Percentiles rank a stretch among this genome's conserved stretches.
Conservation (phyloP, 345 rosid species). For the Salix purpurea region DNA sequence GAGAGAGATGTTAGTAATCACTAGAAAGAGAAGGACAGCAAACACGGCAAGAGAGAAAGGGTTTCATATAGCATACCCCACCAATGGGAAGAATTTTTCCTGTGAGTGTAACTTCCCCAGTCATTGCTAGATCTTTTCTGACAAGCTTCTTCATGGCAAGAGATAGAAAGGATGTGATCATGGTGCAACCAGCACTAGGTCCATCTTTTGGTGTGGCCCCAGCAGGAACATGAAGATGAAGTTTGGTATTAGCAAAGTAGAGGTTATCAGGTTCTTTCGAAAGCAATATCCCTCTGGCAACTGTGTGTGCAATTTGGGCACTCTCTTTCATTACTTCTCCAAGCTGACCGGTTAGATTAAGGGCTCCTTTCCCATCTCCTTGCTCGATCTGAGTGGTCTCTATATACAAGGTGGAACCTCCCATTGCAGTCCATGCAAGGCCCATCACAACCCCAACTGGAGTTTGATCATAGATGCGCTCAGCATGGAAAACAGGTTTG, state of each 20-base stretch:
- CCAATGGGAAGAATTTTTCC: constrained; percentile 97
- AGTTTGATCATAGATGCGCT: constrained; percentile 78
- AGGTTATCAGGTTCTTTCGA: constrained; percentile 64
- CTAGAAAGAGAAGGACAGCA: not conserved
- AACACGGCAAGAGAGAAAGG: not conserved
- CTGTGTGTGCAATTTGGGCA: constrained; percentile 89
- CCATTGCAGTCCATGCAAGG: constrained; percentile 99
- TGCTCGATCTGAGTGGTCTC: constrained; percentile 83
- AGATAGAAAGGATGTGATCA: constrained; percentile 96
- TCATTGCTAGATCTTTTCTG: constrained; percentile 87
- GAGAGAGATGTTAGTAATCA: not conserved
- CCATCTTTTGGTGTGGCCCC: constrained; percentile 99
- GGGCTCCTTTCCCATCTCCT: constrained; percentile 89
- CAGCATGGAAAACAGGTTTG: constrained; percentile 94
- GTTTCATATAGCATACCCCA: constrained; percentile 59
- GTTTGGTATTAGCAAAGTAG: constrained; percentile 79
- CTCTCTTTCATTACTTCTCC: constrained; percentile 99
- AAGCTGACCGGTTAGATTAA: constrained; percentile 79
- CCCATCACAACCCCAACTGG: constrained; percentile 99
- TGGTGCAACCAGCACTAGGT: constrained; percentile 99
- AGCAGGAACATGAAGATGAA: constrained; percentile 98
- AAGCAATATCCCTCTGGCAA: constrained; percentile 64
- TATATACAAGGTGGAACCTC: constrained; percentile 94
- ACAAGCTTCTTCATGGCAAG: constrained; percentile 76
- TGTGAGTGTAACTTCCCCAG: constrained; percentile 87